Evolutionary conservation across 345 rosid species (phyloP), one percentile per base, ranked within the genome.

Genomic region (Ceriops tagal): DNA sequence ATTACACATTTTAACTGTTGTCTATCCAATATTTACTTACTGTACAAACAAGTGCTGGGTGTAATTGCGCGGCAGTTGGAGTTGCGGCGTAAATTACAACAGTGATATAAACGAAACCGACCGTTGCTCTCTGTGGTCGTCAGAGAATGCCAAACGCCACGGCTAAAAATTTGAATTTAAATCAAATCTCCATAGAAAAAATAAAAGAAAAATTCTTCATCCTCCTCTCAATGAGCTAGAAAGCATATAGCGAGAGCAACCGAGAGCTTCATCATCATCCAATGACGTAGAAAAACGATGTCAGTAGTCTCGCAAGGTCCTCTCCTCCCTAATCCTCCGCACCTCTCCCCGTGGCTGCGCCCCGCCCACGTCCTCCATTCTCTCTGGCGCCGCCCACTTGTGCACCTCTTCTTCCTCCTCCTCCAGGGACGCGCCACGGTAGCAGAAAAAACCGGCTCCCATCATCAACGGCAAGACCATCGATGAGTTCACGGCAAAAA

Each of bases 401-500:
- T 72, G 97, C 6, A 81, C 85, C 46, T 78, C 91, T 18, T 71
- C 91, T 5, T 80, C 96, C 24, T 71, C 78, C 4, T 64, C 86
- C 0, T 61, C 92, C 0, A 16, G 86, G 0, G 62, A 80, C 34
- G 15, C 85, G 2, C 60, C 95, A 21, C 77, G 49, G 79, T 77
- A 9, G 39, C 24, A 1, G 57, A 58, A 57, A 77, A 73, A 70
- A 71, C 21, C 31, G 6, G 24, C 57, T 22, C 2, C 26, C 57
- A n/a, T 19, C 10, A 21, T n/a, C 24, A n/a, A 6, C 15, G 88
- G 90, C 5, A 89, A 89, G 82, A 81, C 87, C 74, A 78, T 83
- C 28, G 97, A 93, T 68, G 96, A 88, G 73, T 91, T 83, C 78
- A 92, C 96, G 2, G 97, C 96, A 0, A 83, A 88, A 31, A 96